Conservation (phyloP, 805 yeast genomes). For the Sugiyamaella smithiae region DNA sequence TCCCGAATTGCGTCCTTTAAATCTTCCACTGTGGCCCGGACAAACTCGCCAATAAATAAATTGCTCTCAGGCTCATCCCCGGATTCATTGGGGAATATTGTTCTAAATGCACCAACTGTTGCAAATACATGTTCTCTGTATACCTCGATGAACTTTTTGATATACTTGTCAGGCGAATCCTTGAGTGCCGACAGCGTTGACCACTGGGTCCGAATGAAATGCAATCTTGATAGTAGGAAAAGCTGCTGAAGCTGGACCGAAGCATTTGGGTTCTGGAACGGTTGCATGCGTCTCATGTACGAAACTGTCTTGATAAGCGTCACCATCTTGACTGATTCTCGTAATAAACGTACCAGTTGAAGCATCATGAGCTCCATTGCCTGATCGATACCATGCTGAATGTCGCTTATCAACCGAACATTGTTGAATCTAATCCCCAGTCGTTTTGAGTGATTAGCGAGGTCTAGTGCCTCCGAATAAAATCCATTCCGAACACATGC, state of each 20-base stretch:
- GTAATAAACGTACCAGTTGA: constrained; percentile 63
- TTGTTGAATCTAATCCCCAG: constrained; percentile 67
- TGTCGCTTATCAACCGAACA: constrained; percentile 48
- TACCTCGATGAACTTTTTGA: constrained; percentile 78
- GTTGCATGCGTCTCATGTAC: constrained; percentile 59
- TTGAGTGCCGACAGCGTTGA: constrained; percentile 55
- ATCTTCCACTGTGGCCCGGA: constrained; percentile 26
- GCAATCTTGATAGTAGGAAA: constrained; percentile 63
- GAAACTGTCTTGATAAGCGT: constrained; percentile 74
- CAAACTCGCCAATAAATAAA: constrained; percentile 30
- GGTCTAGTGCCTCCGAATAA: constrained; percentile 85
- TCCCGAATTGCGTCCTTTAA: constrained; percentile 25
- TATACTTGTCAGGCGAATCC: constrained; percentile 55
- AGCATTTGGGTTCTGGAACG: constrained; percentile 28
- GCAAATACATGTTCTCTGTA: constrained; percentile 80
- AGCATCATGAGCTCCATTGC: constrained; percentile 59
- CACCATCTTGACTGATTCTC: constrained; percentile 77
- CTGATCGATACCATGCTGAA: constrained; percentile 52
- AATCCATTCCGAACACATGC: constrained; percentile 85
- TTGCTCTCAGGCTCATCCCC: constrained; percentile 20
- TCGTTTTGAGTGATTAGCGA: constrained; percentile 69
- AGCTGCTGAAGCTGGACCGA: constrained; percentile 48
- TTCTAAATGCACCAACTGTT: constrained; percentile 61
- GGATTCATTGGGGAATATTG: constrained; percentile 53
- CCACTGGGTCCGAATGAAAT: constrained; percentile 62